Conservation (phyloP, 257 asterid genomes). For the Nicotiana noctiflora region DNA sequence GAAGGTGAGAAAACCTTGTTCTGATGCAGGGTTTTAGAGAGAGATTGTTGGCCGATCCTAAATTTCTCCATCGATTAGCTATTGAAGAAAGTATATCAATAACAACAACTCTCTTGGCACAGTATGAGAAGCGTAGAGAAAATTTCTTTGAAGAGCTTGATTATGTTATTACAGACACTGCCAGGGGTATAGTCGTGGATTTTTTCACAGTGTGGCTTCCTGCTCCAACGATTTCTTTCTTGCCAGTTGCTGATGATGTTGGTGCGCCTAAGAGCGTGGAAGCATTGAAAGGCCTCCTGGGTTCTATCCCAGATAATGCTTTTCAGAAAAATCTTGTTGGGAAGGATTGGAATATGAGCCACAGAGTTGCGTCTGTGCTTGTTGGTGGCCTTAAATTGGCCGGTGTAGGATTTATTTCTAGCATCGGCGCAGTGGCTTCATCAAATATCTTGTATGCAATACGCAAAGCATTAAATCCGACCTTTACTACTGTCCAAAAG, state of each 20-base stretch:
- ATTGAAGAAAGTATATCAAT: conserved; percentile 93
- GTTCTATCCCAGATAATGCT: conserved; percentile 94
- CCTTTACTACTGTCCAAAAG: conserved; percentile 32
- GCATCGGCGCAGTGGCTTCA: conserved; percentile 91
- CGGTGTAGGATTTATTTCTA: conserved; percentile 84
- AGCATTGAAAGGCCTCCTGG: conserved; percentile 74
- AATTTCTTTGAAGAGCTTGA: conserved; percentile 81
- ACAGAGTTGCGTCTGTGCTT: conserved; percentile 78
- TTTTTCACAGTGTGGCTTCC: conserved; percentile 99
- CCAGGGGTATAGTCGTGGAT: conserved; percentile 81
- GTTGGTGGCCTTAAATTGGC: conserved; percentile 89
- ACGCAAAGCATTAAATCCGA: conserved; percentile 53
- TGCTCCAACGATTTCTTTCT: conserved; percentile 86
- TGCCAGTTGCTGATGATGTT: conserved; percentile 38
- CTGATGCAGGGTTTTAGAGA: conserved; percentile 86
- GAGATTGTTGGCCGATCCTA: conserved; percentile 91
- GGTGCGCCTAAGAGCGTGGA: conserved; percentile 51
- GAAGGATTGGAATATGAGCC: conserved; percentile 72
- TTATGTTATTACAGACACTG: conserved; percentile 74
- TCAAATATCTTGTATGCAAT: conserved; percentile 52
- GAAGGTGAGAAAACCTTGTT: conserved; percentile 8
- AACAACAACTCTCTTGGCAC: conserved; percentile 87
- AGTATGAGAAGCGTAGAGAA: conserved; percentile 80
- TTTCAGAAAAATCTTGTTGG: conserved; percentile 76
- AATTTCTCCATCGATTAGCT: conserved; percentile 78